Conservation (phyloP, 192 early-diverging fungal genomes). For the Linnemannia hyalina region DNA sequence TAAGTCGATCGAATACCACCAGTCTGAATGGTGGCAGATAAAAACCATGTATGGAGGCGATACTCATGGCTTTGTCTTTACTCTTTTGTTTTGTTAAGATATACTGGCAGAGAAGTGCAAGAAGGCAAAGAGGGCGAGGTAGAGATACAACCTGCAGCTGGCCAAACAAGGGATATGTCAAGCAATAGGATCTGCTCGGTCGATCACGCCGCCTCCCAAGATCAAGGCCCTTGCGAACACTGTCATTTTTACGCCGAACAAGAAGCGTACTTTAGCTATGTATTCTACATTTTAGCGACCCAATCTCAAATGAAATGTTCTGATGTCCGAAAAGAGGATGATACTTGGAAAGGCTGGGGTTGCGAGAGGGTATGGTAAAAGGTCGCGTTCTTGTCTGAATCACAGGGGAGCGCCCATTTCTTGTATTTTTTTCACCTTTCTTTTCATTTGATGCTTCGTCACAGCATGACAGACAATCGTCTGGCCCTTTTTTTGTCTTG, state of each 20-base stretch:
- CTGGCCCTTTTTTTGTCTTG: no score
- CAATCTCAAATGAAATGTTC: no score
- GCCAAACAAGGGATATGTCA: not conserved
- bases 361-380: no score
- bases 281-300: no score
- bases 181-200: not conserved
- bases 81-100: not conserved
- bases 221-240: not conserved
- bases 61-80: not conserved
- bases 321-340: no score
- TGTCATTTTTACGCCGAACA: not conserved
- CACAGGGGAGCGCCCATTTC: no score
- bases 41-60: not conserved
- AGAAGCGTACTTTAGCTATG: not conserved
- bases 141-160: not conserved
- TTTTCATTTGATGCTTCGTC: no score
- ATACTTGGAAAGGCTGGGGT: no score
- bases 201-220: not conserved
- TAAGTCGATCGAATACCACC: not conserved
- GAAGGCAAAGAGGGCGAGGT: not conserved
- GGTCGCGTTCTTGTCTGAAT: no score
- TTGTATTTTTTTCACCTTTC: no score
- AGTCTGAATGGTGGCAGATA: not conserved
- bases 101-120: not conserved
- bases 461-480: no score